Evolutionary conservation across 2,329 filamentous ascomycete genomes (phyloP).

Genomic region (Colletotrichum destructivum): DNA sequence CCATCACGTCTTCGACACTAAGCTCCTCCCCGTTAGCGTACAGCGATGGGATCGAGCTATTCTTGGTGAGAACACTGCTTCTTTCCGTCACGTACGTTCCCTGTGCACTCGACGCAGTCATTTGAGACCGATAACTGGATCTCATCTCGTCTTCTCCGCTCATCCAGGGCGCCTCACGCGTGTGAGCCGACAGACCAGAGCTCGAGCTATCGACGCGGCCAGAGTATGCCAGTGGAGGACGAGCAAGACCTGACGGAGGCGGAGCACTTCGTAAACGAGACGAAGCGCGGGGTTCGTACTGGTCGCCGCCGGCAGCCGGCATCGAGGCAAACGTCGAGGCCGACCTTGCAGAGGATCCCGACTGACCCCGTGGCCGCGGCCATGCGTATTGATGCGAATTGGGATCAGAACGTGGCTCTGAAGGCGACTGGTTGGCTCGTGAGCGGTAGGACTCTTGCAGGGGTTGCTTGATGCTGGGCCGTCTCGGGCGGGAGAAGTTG

Average conservation of each 20-base stretch:
- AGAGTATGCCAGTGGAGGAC: conserved; percentile 47
- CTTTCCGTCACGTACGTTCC: conserved; percentile 82
- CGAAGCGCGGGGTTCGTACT: conserved; percentile 51
- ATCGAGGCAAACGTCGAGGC: conserved; percentile 63
- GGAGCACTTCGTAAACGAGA: conserved; percentile 50
- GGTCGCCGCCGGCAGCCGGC: conserved; percentile 58
- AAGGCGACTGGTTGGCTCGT: conserved; percentile 48
- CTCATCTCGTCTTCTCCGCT: conserved; percentile 65
- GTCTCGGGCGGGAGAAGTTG: conserved; percentile 74
- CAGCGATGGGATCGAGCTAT: conserved; percentile 80
- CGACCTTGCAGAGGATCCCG: conserved; percentile 64
- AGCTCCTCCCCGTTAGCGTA: conserved; percentile 67
- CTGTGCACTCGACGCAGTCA: conserved; percentile 67
- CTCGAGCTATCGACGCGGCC: conserved; percentile 55
- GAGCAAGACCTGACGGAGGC: conserved; percentile 48
- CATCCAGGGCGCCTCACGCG: conserved; percentile 63
- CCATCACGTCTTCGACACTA: conserved; percentile 79
- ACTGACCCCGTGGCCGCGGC: conserved; percentile 62
- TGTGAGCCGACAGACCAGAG: conserved; percentile 48
- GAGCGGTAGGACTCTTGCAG: conserved; percentile 53
- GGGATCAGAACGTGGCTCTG: conserved; percentile 46
- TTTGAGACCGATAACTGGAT: conserved; percentile 70
- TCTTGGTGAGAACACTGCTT: conserved; percentile 85
- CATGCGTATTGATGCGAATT: conserved; percentile 49
- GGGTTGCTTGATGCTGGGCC: conserved; percentile 65